phyloP scores from a whole-genome alignment of 2,329 filamentous ascomycete genomes.

The Purpureocillium lavendulum region DNA sequence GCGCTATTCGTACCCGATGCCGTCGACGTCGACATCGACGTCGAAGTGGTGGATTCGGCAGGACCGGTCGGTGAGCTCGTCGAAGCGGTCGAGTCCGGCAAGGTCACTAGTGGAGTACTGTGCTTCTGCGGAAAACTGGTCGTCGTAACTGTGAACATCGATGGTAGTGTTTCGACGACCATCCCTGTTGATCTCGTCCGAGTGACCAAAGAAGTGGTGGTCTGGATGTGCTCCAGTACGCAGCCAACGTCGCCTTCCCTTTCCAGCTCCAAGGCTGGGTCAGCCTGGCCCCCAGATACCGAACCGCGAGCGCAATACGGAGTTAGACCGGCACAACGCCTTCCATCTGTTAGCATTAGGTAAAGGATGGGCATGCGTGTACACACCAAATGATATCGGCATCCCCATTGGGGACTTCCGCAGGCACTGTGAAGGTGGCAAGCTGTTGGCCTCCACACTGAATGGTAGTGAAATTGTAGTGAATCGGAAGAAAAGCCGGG shows the following conservation, averaged over 20 bases:
- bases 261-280: neutral
- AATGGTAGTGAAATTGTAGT: slow-evolving; percentile 4
- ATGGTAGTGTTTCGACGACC: neutral
- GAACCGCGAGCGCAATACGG: slow-evolving; percentile 1
- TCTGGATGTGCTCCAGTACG: neutral
- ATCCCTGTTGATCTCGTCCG: neutral
- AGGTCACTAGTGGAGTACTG: no score
- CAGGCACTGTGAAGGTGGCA: slow-evolving; percentile 2
- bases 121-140: neutral
- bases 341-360: slow-evolving; percentile 1
- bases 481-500: slow-evolving; percentile 4
- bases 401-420: slow-evolving; percentile 3
- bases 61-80: no score
- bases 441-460: slow-evolving; percentile 3
- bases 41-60: no score
- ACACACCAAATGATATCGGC: slow-evolving; percentile 4
- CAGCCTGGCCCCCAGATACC: neutral
- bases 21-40: no score
- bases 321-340: slow-evolving; percentile 3
- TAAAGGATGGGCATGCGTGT: neutral
- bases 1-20: no score
- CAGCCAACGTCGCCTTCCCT: neutral
- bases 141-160: neutral
- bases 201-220: neutral
- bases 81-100: no score